Conservation (phyloP, 2,329 filamentous ascomycete genomes). For the Eutypella sp. region DNA sequence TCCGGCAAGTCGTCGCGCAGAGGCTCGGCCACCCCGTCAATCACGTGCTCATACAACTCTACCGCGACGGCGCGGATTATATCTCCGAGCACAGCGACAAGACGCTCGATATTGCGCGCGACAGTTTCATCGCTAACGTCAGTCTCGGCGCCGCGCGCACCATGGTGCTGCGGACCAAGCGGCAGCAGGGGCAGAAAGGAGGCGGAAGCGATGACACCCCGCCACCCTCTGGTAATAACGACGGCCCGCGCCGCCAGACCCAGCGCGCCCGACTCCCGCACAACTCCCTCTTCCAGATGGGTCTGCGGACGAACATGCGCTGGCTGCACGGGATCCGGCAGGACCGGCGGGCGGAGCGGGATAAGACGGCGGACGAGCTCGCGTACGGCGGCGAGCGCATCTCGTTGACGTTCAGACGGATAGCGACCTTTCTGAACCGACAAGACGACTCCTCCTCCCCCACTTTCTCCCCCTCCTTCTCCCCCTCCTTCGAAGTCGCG, state of each 20-base stretch:
- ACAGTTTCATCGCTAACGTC: conserved; percentile 84
- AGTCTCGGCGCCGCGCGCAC: conserved; percentile 88
- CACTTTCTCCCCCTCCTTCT: too few species aligned
- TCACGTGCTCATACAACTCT: conserved; percentile 88
- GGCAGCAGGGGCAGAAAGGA: conserved; percentile 29
- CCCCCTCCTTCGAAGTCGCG: too few species aligned
- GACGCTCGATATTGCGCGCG: conserved; percentile 79
- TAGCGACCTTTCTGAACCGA: conserved; percentile 74
- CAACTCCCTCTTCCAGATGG: conserved; percentile 83
- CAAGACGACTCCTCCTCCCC: too few species aligned
- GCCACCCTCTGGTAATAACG: too few species aligned
- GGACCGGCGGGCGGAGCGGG: conserved; percentile 67
- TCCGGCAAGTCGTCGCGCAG: conserved; percentile 65
- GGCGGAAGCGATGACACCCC: too few species aligned
- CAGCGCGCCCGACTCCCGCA: conserved; percentile 75
- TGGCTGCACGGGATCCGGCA: conserved; percentile 92
- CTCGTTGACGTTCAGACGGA: conserved; percentile 84
- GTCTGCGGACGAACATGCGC: conserved; percentile 71
- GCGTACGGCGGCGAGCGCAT: conserved; percentile 75
- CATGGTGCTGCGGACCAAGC: conserved; percentile 86
- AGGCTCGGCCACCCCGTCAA: conserved; percentile 77
- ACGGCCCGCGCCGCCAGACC: conserved; percentile 43
- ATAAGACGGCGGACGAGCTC: conserved; percentile 66
- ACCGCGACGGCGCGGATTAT: conserved; percentile 82
- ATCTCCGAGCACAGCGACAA: conserved; percentile 98